These are phyloP conservation scores for Globisporangium radiosum DNA, from an alignment of 352 stramenopile genomes.

Conservation along the genomic window DNA sequence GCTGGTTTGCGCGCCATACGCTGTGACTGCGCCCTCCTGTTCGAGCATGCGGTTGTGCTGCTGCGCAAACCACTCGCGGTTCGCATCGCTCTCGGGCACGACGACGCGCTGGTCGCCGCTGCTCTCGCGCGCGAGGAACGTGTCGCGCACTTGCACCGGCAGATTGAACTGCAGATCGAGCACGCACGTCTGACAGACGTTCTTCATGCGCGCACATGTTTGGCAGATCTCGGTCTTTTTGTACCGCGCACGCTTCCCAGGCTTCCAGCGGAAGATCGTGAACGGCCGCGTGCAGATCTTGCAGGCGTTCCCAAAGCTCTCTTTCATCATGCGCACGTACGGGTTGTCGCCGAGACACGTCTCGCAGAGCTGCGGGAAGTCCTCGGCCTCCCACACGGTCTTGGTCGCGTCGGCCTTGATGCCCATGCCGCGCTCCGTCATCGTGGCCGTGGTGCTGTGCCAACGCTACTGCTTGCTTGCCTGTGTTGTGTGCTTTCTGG, in stretches of 20 bases:
- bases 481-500: not conserved
- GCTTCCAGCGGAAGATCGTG: slow-evolving; percentile 98
- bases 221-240: slow-evolving; percentile 99
- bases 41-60: slow-evolving; percentile 89
- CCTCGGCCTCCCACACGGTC: slow-evolving; percentile 88
- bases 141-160: slow-evolving; percentile 92
- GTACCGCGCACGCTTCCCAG: slow-evolving; percentile 94
- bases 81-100: slow-evolving; percentile 91
- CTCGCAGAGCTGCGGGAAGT: slow-evolving; percentile 98
- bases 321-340: slow-evolving; percentile 99
- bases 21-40: slow-evolving; percentile 81
- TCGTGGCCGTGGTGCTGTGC: slow-evolving; percentile 10
- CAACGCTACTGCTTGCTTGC: not conserved
- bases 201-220: slow-evolving; percentile 98
- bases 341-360: slow-evolving; percentile 98
- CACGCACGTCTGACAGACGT: slow-evolving; percentile 98
- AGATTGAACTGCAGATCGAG: slow-evolving; percentile 98
- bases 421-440: slow-evolving; percentile 80
- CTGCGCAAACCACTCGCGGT: slow-evolving; percentile 93
- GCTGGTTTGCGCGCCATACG: slow-evolving; percentile 75
- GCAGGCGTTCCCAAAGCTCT: slow-evolving; percentile 94
- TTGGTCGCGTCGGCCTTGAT: slow-evolving; percentile 87
- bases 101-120: slow-evolving; percentile 42
- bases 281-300: slow-evolving; percentile 98
- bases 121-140: slow-evolving; percentile 64